A percentile compares a stretch with the other conserved stretches of the same genome.
These are phyloP conservation scores for Drechslerella dactyloides DNA, from an alignment of 2,329 filamentous ascomycete species.

Conservation along the genomic window DNA sequence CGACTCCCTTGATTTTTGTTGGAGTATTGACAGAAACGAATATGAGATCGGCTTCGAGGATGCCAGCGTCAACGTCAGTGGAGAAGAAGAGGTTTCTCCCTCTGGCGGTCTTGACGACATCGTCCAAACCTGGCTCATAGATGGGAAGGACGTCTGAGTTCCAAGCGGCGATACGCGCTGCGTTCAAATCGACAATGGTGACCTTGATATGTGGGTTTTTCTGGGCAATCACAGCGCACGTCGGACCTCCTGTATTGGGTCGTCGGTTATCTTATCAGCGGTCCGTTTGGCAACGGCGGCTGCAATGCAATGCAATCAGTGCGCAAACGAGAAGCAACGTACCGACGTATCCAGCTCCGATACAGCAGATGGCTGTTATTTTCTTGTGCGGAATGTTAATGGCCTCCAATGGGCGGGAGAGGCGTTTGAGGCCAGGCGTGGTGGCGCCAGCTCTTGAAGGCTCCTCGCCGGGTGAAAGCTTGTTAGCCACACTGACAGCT, in stretches of 20 bases:
- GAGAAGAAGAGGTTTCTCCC: conserved; percentile 75
- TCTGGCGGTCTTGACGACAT: conserved; percentile 68
- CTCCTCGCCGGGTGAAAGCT: conserved; percentile 39
- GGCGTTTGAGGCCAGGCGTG: conserved; percentile 49
- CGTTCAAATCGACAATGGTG: conserved; percentile 76
- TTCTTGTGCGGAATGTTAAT: conserved; percentile 54
- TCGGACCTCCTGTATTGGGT: conserved; percentile 69
- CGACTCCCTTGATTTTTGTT: conserved; percentile 73
- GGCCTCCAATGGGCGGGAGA: conserved; percentile 52
- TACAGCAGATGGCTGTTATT: conserved; percentile 71
- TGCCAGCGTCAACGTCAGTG: conserved; percentile 68
- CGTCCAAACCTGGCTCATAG: conserved; percentile 73
- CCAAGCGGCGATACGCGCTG: conserved; percentile 72
- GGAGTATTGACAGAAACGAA: conserved; percentile 81
- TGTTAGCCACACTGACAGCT: conserved; percentile 23
- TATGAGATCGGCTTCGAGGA: conserved; percentile 73
- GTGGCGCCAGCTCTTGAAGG: conserved; percentile 50
- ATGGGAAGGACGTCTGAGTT: conserved; percentile 76
- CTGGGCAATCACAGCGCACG: conserved; percentile 74
- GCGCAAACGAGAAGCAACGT: conserved; percentile 57
- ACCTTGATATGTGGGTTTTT: conserved; percentile 74
- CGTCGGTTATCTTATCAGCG: conserved; percentile 1
- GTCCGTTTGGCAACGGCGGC: not conserved
- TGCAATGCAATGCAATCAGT: conserved; percentile 6
- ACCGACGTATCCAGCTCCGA: conserved; percentile 79